Evolutionary conservation across 768 basidiomycete species (phyloP).

Genomic region (Termitomyces eurrhizus): DNA sequence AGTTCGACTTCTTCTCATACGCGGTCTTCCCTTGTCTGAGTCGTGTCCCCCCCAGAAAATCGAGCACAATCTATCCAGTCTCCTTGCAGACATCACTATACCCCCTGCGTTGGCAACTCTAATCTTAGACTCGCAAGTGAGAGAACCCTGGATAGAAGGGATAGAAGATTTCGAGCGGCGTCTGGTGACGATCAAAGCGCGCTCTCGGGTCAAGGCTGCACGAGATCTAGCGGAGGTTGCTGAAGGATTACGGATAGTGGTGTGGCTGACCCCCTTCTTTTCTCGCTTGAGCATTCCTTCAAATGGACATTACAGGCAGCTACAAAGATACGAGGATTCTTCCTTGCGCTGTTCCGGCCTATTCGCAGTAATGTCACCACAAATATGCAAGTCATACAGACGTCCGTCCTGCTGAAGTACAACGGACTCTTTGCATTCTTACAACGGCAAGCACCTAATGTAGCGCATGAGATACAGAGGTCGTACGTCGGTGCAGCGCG

Average conservation of each 20-base stretch:
- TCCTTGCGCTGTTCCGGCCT: slow-evolving; percentile 78
- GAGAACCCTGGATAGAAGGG: slow-evolving; percentile 83
- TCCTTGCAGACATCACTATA: slow-evolving; percentile 78
- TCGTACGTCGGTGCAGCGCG: slow-evolving; percentile 82
- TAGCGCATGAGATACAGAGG: slow-evolving; percentile 85
- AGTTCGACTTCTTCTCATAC: slow-evolving; percentile 18
- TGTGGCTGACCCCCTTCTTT: background rate
- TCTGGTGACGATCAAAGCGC: slow-evolving; percentile 62
- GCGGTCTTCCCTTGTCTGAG: background rate
- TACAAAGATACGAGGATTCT: slow-evolving; percentile 83
- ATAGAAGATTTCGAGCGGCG: slow-evolving; percentile 80
- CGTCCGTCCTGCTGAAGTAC: slow-evolving; percentile 81
- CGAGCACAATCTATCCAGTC: slow-evolving; percentile 78
- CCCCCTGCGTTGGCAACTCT: slow-evolving; percentile 73
- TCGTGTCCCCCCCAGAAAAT: slow-evolving; percentile 56
- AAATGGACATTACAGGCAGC: slow-evolving; percentile 57
- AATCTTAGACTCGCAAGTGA: slow-evolving; percentile 82
- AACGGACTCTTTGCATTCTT: slow-evolving; percentile 80
- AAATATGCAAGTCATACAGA: slow-evolving; percentile 92
- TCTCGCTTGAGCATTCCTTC: background rate
- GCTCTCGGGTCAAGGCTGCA: slow-evolving; percentile 83
- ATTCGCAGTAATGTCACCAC: slow-evolving; percentile 81
- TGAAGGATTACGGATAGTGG: slow-evolving; percentile 87
- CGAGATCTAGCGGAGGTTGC: slow-evolving; percentile 78
- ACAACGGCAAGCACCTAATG: slow-evolving; percentile 72